Base-by-base conservation (phyloP, 2,329 filamentous ascomycete species). In the Botryotinia calthae region DNA sequence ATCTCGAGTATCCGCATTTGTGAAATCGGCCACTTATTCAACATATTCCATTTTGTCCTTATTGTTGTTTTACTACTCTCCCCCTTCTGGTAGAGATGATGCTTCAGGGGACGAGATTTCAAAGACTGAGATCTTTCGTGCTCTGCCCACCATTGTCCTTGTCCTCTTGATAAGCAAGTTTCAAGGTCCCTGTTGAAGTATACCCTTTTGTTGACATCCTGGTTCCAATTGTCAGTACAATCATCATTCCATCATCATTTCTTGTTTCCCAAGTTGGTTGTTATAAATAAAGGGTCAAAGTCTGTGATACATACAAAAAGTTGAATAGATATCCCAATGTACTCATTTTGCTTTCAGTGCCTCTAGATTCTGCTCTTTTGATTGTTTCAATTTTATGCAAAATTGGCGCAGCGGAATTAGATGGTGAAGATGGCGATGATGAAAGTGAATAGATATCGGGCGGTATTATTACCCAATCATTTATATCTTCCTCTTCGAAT, bases 401-500 rank as follows among this genome's bases (percentile, higher is more conserved):
- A 18, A 20, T 37, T 37, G 44, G 22, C 18, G n/a, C 22, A 37
- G n/a, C 5, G 12, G 34, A 12, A 22, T 7, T 10, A 9, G 25
- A 20, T 37, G 12, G 31, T 25, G 62, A 34, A 31, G 63, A 51
- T 66, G 44, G 14, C 8, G 46, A 25, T 8, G 46, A 22, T 10
- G 37, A 28, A 22, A 37, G 34, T 14, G 58, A 61, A 20, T 42
- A 25, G 3, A 40, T 10, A 42, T 56, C 65, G 2, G 25, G 48
- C 20, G 65, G 48, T 4, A 68, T 68, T 28, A 68, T 42, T 20
- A 68, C 65, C 65, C 65, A 68, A 22, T 68, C 65, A 16, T 68
- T 42, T 8, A 5, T 14, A 10, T 68, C 34, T 56, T 68, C 37
- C n/a, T 64, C 62, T 20, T 54, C 31, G 5, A 34, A 2, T 28